Evolutionary conservation across 2,329 filamentous ascomycete genomes (phyloP), one percentile per base, ranked within the genome.

Genomic region (Sclerotinia subarctica): DNA sequence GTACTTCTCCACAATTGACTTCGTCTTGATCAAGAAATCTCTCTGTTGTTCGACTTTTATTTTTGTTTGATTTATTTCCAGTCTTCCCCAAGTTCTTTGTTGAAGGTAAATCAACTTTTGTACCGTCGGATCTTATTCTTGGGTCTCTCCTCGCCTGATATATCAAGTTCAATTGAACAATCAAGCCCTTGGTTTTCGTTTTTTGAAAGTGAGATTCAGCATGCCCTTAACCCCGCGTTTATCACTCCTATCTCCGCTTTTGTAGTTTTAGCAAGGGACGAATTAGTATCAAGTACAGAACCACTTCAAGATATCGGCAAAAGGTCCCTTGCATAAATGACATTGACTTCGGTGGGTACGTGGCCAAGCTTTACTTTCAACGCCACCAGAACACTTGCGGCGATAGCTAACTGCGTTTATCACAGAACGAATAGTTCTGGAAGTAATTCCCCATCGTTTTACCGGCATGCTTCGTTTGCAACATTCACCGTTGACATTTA

Each of bases 1-100:
- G 24, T 0, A 2, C n/a, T 11, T 6, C 7, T 52, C 2, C 26
- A 26, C 7, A 2, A 17, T 7, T 1, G 3, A 17, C 13, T 7
- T 17, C 13, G 1, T 4, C 49, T 10, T 0, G 13, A 29, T 17
- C 49, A 29, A 52, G 24, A 29, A 8, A 15, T 17, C n/a, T 17
- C 7, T 29, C 49, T 52, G 8, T 26, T 52, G 8, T 26, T 52
- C 24, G 24, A 3, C 13, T 42, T 15, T 42, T 8, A 5, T 26
- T 15, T 29, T 29, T 29, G 24, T 13, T 29, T 29, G 24, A 7
- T 19, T 52, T 4, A 29, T 1, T 52, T 17, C 13, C 38, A 42
- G 2, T 17, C 38, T 42, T 5, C 5, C 17, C 13, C 17, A 17
- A 17, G 2, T 42, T 42, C 3, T 52, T 4, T 15, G 7, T 29